Conservation (phyloP, 176 grass and related monocot species). For the Oryza meyeriana region DNA sequence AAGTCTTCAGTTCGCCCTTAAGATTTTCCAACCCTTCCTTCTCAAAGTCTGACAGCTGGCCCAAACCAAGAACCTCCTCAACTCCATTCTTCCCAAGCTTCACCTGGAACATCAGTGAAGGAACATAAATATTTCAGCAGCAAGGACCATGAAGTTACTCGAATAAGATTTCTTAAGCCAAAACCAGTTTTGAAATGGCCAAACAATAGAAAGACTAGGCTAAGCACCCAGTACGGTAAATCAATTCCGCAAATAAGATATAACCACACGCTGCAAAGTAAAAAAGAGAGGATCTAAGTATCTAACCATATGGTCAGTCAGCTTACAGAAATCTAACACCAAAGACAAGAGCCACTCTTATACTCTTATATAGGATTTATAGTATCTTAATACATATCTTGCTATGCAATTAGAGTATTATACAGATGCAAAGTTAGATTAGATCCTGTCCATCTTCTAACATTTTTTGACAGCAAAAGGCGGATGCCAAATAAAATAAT, state of each 20-base stretch:
- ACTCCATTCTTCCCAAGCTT: conserved; percentile 76
- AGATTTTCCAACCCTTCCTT: conserved; percentile 66
- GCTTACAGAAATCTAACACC: neutral
- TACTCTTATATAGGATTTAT: neutral
- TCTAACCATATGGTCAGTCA: neutral
- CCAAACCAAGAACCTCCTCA: conserved; percentile 34
- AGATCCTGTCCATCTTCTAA: conserved; percentile 8
- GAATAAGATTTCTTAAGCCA: neutral
- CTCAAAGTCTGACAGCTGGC: conserved; percentile 27
- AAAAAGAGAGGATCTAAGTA: neutral
- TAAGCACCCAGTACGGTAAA: neutral
- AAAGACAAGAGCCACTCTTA: neutral
- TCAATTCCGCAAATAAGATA: neutral
- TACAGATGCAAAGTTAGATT: no score
- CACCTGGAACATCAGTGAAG: conserved; percentile 44
- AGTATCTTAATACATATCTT: neutral
- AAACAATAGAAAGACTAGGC: neutral
- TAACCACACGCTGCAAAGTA: neutral
- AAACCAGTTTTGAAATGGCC: neutral
- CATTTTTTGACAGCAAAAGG: neutral
- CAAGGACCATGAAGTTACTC: neutral
- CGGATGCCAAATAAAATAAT: neutral
- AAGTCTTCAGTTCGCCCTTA: conserved; percentile 66
- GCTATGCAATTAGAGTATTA: neutral
- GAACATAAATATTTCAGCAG: neutral